These are phyloP conservation scores for Anaeromyces robustus DNA, from an alignment of 192 early-diverging fungal genomes.

Conservation along the genomic window DNA sequence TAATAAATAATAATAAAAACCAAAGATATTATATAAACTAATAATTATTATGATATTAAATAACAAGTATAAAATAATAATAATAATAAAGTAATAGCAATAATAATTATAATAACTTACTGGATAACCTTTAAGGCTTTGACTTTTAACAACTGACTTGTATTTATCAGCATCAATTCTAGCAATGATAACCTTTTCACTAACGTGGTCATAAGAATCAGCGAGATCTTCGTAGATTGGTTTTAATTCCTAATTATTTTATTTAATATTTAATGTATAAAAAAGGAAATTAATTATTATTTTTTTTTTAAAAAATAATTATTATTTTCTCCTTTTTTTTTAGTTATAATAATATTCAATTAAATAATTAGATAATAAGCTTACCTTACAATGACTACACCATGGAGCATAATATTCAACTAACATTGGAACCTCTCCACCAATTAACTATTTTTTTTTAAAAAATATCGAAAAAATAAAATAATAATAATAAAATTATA, in stretches of 20 bases:
- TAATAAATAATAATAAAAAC: too few species aligned
- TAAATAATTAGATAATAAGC: too few species aligned
- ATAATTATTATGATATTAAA: too few species aligned
- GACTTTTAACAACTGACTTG: background rate
- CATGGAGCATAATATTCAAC: background rate
- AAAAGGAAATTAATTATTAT: too few species aligned
- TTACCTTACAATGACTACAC: background rate
- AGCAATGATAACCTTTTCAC: background rate
- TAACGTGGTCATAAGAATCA: background rate
- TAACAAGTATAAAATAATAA: too few species aligned
- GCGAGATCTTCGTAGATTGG: background rate
- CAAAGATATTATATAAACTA: too few species aligned
- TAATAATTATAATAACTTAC: background rate
- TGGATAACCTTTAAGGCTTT: background rate
- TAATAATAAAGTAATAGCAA: too few species aligned
- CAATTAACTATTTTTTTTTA: background rate
- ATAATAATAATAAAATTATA: too few species aligned
- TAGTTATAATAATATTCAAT: too few species aligned
- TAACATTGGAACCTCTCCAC: background rate
- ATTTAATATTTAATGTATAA: background rate
- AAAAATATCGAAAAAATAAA: too few species aligned
- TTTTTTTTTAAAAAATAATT: too few species aligned
- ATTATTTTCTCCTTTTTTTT: too few species aligned
- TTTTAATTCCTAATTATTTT: background rate
- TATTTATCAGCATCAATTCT: background rate